Evolutionary conservation across 2,329 filamentous ascomycete genomes (phyloP), one percentile per base, ranked within the genome.

Genomic region (Colletotrichum gigasporum): DNA sequence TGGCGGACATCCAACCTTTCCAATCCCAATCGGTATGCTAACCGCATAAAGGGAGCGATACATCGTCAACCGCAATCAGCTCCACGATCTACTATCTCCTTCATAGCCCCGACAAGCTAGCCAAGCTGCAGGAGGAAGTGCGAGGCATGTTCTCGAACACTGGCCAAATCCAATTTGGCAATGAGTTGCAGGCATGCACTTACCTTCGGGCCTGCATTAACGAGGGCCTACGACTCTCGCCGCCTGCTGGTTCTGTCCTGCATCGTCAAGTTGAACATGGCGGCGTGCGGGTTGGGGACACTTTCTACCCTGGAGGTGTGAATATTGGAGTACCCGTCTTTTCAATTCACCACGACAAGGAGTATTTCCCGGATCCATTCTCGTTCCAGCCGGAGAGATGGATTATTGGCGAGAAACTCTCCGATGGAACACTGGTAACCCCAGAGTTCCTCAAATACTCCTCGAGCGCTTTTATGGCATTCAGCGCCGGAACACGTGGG

Each of bases 291-390:
- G 32, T 61, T 5, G 57, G 50, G 7, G 32, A 47, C 11, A 9
- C 3, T 7, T 54, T 55, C 24, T 54, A 30, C 30, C 57, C 30
- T 2, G 57, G 47, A 11, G 57, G 48, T 2, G 16, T 47, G 22
- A 55, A 61, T 18, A 55, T 61, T n/a, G 57, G 57, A 2, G 57
- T 61, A 2, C 57, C 57, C 3, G 50, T 61, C 50, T 61, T 54
- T 30, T 47, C 57, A 4, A 39, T 61, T 8, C 57, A 61, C 8
- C 57, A 61, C n/a, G 50, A 45, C 22, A 24, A 47, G 12, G 41
- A 47, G 12, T 61, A 61, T 24, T 61, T 61, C 14, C 30, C 16
- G 4, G 48, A 41, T 2, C 57, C 57, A 2, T 61, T 55, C 10
- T 47, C 32, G 1, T 61, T 54, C 16, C 48, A 55, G 5, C 57